A percentile compares a stretch with the other conserved stretches of the same genome.
These are phyloP conservation scores for Blastocystis sp. DNA, from an alignment of 352 stramenopile species.

Conservation along the genomic window DNA sequence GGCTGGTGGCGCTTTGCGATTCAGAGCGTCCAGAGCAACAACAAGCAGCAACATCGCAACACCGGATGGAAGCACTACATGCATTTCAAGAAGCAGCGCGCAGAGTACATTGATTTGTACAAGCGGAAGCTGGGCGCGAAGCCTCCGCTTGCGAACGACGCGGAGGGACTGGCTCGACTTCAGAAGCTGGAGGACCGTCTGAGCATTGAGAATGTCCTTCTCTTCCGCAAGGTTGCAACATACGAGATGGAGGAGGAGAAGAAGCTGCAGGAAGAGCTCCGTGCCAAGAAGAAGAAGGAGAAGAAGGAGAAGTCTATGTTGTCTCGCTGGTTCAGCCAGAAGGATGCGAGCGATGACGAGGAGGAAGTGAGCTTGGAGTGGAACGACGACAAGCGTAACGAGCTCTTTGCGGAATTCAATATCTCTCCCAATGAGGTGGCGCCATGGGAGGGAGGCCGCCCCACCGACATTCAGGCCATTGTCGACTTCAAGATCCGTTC, in stretches of 20 bases:
- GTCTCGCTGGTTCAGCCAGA: neutral
- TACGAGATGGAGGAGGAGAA: conserved; percentile 27
- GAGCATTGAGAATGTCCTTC: conserved; percentile 36
- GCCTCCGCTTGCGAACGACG: neutral
- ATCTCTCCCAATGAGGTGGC: neutral
- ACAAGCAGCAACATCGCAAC: neutral
- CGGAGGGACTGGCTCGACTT: neutral
- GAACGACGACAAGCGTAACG: neutral
- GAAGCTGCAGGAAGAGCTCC: neutral
- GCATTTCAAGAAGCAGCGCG: conserved; percentile 33
- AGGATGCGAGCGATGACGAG: conserved; percentile 10
- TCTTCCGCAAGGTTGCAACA: conserved; percentile 20
- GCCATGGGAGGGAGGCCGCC: conserved; percentile 29
- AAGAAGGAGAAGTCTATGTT: conserved; percentile 18
- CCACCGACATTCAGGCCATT: conserved; percentile 1
- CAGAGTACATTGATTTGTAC: conserved; percentile 57
- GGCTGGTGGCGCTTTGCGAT: conserved; percentile 46
- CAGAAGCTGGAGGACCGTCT: conserved; percentile 41
- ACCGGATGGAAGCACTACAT: conserved; percentile 51
- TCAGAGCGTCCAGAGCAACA: neutral
- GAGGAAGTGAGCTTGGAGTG: neutral
- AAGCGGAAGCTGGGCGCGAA: neutral
- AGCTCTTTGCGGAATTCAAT: conserved; percentile 33
- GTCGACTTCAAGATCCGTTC: conserved; percentile 2
- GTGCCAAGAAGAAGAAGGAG: conserved; percentile 37